phyloP scores from a whole-genome alignment of 2,329 filamentous ascomycete genomes.

The Gnomoniopsis smithogilvyi region DNA sequence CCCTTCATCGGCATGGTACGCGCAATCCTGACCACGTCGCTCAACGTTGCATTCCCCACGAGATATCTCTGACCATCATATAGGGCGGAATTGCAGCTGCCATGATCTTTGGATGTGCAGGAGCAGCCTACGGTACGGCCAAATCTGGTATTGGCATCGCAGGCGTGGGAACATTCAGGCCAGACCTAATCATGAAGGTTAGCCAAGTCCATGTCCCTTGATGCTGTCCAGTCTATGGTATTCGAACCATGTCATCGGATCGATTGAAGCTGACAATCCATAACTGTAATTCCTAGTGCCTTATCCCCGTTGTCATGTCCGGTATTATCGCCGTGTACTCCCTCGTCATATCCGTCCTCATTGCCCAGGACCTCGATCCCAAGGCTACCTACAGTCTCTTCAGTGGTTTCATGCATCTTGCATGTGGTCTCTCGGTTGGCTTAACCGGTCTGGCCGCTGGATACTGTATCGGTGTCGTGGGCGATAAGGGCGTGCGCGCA shows the following conservation, averaged over 20 bases:
- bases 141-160: conserved; percentile 88
- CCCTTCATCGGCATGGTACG: conserved; percentile 86
- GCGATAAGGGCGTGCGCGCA: conserved; percentile 87
- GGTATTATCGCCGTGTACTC: conserved; percentile 98
- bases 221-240: not conserved
- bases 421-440: conserved; percentile 84
- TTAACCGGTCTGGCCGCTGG: conserved; percentile 90
- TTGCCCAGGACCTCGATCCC: conserved; percentile 82
- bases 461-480: conserved; percentile 94
- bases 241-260: too few relatives aligned
- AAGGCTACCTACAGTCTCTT: conserved; percentile 75
- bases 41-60: not conserved
- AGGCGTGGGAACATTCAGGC: conserved; percentile 79
- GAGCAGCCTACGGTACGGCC: conserved; percentile 82
- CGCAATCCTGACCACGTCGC: conserved; percentile 18
- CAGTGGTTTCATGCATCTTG: conserved; percentile 91
- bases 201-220: conserved; percentile 21
- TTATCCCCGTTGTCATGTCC: conserved; percentile 94
- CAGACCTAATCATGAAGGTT: conserved; percentile 91
- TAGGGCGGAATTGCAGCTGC: conserved; percentile 76
- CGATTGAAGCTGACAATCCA: not conserved
- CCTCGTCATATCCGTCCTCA: conserved; percentile 93
- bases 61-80: conserved; percentile 20
- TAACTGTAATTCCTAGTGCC: conserved; percentile 49
- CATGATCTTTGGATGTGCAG: conserved; percentile 79